Percentiles rank a stretch among this genome's conserved stretches.
Evolutionary conservation across 2,329 filamentous ascomycete genomes (phyloP).

Genomic region (Lasiodiplodia gonubiensis): DNA sequence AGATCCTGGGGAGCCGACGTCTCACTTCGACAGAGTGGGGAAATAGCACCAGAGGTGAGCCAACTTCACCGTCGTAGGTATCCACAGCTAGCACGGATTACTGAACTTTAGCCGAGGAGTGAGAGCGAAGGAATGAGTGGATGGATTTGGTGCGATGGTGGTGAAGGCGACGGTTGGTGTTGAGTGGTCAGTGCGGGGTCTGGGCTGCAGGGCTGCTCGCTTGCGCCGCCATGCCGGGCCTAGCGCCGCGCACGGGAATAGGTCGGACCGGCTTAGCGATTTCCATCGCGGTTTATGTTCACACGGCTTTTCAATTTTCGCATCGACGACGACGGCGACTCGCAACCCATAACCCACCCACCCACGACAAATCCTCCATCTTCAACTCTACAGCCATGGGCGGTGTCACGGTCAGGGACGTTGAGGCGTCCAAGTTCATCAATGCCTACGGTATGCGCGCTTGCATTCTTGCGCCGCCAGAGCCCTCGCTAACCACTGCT

Average conservation of each 20-base stretch:
- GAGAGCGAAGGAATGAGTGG: neutral
- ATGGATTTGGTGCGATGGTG: neutral
- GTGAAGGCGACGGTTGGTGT: neutral
- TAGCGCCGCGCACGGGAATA: constrained; percentile 19
- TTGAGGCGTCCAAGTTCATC: constrained; percentile 92
- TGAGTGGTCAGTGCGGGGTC: neutral
- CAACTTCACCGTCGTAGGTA: neutral
- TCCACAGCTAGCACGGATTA: neutral
- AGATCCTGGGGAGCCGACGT: neutral
- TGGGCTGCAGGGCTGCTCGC: constrained; percentile 10
- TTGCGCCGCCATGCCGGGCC: neutral
- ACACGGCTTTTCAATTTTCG: constrained; percentile 16
- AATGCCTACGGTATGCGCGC: constrained; percentile 63
- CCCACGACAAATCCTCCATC: constrained; percentile 62
- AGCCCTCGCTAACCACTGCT: neutral
- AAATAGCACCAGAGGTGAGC: neutral
- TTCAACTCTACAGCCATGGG: constrained; percentile 59
- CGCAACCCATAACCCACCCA: constrained; percentile 19
- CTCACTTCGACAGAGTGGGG: neutral
- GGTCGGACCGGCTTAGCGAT: constrained; percentile 22
- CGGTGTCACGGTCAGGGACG: constrained; percentile 83
- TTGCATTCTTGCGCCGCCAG: no score
- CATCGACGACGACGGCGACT: constrained; percentile 23
- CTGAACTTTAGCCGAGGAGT: neutral
- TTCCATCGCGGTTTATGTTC: neutral